A percentile compares a stretch with the other conserved stretches of the same genome.
These are phyloP conservation scores for Diaporthe vaccinii DNA, from an alignment of 2,329 filamentous ascomycete genomes.

Conservation along the genomic window DNA sequence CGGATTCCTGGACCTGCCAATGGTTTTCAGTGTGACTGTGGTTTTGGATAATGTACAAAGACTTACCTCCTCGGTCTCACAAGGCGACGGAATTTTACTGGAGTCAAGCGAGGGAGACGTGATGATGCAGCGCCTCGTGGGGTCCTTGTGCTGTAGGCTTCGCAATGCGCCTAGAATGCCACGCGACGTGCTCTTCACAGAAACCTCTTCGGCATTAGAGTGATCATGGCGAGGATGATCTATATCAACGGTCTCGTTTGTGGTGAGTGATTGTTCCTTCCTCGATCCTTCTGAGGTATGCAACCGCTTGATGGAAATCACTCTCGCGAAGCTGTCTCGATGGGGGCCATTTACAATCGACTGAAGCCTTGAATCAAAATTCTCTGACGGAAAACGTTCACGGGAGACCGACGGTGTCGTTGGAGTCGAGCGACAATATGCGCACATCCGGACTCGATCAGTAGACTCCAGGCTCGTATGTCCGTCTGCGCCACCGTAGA, in stretches of 20 bases:
- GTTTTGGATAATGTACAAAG: not conserved
- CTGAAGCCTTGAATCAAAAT: conserved; percentile 16
- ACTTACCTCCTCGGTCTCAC: conserved; percentile 9
- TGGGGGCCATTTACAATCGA: not conserved
- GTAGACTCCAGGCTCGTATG: not conserved
- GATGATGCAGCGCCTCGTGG: too few relatives aligned
- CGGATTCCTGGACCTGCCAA: not conserved
- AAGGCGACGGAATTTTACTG: not conserved
- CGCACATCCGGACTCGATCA: not conserved
- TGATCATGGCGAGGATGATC: not conserved
- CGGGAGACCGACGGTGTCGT: not conserved
- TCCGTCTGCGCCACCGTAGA: not conserved
- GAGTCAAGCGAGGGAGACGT: not conserved
- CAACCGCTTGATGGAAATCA: not conserved
- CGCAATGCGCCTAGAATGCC: not conserved
- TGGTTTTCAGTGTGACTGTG: not conserved
- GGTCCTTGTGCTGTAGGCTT: not conserved
- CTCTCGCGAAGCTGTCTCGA: not conserved
- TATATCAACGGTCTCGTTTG: not conserved
- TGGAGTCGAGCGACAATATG: not conserved
- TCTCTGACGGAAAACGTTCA: not conserved
- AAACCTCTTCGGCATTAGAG: too few relatives aligned
- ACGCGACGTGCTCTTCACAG: not conserved
- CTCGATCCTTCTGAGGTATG: conserved; percentile 16
- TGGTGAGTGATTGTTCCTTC: not conserved